These are phyloP conservation scores for Diaporthe eres DNA, from an alignment of 2,329 filamentous ascomycete species.

Conservation along the genomic window DNA sequence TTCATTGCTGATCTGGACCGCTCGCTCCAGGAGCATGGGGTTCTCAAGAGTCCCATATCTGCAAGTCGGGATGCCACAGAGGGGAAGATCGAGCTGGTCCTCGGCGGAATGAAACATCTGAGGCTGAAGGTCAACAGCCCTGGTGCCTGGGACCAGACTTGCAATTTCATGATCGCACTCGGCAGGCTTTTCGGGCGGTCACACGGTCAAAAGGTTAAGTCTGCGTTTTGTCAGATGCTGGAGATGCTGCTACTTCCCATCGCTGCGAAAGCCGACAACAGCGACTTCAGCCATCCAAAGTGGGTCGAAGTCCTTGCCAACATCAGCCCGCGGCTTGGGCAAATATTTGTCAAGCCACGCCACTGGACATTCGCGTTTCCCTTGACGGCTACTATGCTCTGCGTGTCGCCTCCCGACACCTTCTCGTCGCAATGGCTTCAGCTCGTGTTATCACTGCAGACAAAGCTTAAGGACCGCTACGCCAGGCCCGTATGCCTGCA, in stretches of 20 bases:
- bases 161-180: constrained; percentile 87
- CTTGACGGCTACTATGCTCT: constrained; percentile 87
- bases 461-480: constrained; percentile 86
- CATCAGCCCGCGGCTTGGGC: constrained; percentile 82
- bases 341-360: constrained; percentile 91
- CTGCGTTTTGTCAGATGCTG: constrained; percentile 93
- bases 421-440: constrained; percentile 91
- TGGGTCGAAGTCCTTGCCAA: constrained; percentile 90
- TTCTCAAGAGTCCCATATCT: constrained; percentile 74
- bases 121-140: constrained; percentile 81
- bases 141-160: constrained; percentile 86
- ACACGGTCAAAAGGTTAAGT: constrained; percentile 91
- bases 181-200: constrained; percentile 86
- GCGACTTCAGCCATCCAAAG: constrained; percentile 83
- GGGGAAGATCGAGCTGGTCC: constrained; percentile 85
- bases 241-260: constrained; percentile 89
- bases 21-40: constrained; percentile 80
- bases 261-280: constrained; percentile 81
- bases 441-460: constrained; percentile 81
- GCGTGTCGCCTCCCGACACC: constrained; percentile 86
- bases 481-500: constrained; percentile 86
- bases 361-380: constrained; percentile 94
- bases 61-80: constrained; percentile 77
- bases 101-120: constrained; percentile 92
- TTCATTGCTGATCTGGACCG: constrained; percentile 86